Conservation (phyloP, 345 rosid genomes). For the Murraya koenigii region DNA sequence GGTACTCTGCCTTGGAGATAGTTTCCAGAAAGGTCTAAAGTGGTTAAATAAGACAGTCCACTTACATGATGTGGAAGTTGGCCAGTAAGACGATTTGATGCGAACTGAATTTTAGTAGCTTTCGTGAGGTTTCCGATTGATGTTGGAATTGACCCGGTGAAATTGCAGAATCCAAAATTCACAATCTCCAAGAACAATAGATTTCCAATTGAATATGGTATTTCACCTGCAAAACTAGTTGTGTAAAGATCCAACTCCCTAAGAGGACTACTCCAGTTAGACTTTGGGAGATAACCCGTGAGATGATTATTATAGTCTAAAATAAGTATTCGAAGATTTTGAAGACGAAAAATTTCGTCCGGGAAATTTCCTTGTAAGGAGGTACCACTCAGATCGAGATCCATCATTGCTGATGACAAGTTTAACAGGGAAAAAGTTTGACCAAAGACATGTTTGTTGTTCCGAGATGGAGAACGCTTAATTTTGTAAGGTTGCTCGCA, state of each 20-base stretch:
- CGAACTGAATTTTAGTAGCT: neutral
- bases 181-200: neutral
- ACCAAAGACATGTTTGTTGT: neutral
- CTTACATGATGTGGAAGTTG: neutral
- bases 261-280: neutral
- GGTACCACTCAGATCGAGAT: neutral
- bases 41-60: neutral
- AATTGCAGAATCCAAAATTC: neutral
- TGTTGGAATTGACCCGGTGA: neutral
- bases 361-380: constrained; percentile 10
- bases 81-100: neutral
- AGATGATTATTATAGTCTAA: accelerated
- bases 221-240: neutral
- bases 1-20: neutral
- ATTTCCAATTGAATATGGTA: neutral
- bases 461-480: constrained; percentile 5
- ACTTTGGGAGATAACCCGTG: neutral
- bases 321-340: neutral
- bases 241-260: neutral
- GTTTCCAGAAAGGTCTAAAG: neutral
- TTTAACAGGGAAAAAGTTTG: constrained; percentile 1
- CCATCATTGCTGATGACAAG: constrained; percentile 7
- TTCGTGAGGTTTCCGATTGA: neutral
- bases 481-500: constrained; percentile 7
- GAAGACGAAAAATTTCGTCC: neutral